Evolutionary conservation across 2,329 filamentous ascomycete genomes (phyloP).

Genomic region (Fusarium siculi): DNA sequence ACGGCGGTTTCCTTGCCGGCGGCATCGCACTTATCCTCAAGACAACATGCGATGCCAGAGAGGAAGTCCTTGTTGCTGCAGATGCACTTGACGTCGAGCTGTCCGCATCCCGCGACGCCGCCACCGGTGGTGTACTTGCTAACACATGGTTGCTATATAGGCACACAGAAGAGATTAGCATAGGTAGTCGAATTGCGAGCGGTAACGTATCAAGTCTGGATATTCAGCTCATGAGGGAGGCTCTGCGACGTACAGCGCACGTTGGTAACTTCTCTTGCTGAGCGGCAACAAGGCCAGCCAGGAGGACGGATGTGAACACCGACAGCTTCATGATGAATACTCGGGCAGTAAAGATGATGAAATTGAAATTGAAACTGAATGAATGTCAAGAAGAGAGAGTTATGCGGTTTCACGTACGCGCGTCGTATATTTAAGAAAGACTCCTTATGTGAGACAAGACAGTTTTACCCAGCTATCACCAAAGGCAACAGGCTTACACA

Average conservation of each 20-base stretch:
- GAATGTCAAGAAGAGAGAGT: not conserved
- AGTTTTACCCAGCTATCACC: not conserved
- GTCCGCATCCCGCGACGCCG: conserved; percentile 52
- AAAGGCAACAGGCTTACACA: conserved; percentile 3
- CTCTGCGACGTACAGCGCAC: conserved; percentile 52
- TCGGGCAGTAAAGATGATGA: not conserved
- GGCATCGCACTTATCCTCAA: conserved; percentile 49
- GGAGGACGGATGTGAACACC: conserved; percentile 45
- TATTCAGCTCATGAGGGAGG: not conserved
- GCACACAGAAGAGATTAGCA: conserved; percentile 7
- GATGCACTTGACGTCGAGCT: conserved; percentile 54
- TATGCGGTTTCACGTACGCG: conserved; percentile 3
- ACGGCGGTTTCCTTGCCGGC: conserved; percentile 50
- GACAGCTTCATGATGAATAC: conserved; percentile 50
- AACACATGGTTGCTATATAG: conserved; percentile 48
- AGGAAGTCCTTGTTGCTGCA: conserved; percentile 56
- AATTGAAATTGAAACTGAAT: not conserved
- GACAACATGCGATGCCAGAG: conserved; percentile 55
- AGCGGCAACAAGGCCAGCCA: conserved; percentile 49
- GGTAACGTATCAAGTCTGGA: not conserved
- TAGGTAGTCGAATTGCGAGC: not conserved
- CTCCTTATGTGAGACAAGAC: conserved; percentile 14
- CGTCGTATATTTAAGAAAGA: conserved; percentile 3
- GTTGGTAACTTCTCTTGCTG: conserved; percentile 49
- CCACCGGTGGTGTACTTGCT: conserved; percentile 47